Percentiles rank a stretch among this genome's conserved stretches.
Conservation (phyloP, 176 grass and related monocot genomes). For the Avena eriantha region DNA sequence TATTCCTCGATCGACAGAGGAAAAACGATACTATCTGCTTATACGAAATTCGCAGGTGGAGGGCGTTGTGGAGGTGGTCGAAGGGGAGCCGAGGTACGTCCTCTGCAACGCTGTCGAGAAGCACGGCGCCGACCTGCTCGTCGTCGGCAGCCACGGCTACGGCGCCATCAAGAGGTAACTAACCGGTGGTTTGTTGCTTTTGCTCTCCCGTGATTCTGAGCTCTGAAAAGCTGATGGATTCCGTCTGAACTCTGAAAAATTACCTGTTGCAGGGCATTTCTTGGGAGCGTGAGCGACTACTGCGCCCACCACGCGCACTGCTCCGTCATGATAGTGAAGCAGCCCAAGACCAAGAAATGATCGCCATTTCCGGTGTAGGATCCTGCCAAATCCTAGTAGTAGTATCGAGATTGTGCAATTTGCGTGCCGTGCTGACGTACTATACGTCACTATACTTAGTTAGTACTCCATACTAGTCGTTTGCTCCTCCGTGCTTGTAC, state of each 20-base stretch:
- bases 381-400: not conserved
- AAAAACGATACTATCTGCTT: too few relatives aligned
- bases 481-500: not conserved
- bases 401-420: not conserved
- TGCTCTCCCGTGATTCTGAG: not conserved
- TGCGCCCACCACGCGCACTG: constrained; percentile 70
- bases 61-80: constrained; percentile 55
- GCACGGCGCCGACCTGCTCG: constrained; percentile 56
- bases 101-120: constrained; percentile 62
- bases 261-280: constrained; percentile 43
- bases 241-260: not conserved
- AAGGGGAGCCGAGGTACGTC: constrained; percentile 63
- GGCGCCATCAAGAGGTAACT: constrained; percentile 66
- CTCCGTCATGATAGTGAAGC: constrained; percentile 73
- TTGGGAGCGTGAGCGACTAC: constrained; percentile 84
- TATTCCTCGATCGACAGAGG: too few relatives aligned
- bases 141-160: constrained; percentile 71
- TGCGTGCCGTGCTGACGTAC: not conserved
- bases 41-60: constrained; percentile 55
- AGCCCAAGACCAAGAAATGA: constrained; percentile 46
- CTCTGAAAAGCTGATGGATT: not conserved
- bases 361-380: not conserved
- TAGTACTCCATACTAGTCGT: not conserved
- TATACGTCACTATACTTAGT: not conserved
- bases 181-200: not conserved